Evolutionary conservation across 768 basidiomycete genomes (phyloP).

Genomic region (Coprinopsis sp.): DNA sequence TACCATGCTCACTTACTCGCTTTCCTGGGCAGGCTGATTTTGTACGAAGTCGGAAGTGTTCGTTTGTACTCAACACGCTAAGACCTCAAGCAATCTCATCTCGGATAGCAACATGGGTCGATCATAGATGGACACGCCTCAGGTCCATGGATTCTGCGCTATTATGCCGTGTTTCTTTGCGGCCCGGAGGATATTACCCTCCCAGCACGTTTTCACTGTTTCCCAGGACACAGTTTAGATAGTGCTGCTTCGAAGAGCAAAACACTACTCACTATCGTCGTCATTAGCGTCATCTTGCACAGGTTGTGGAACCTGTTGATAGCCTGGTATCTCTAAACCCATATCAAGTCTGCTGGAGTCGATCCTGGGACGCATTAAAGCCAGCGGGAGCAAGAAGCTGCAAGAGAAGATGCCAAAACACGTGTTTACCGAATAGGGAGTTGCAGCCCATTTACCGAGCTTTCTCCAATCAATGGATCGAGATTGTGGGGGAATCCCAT

Average conservation of each 20-base stretch:
- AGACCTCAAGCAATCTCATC: too few species aligned
- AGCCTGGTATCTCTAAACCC: background rate
- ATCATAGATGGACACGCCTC: too few species aligned
- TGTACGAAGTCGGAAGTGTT: too few species aligned
- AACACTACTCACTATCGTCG: background rate
- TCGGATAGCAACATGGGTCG: too few species aligned
- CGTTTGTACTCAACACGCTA: too few species aligned
- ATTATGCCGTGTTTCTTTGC: background rate
- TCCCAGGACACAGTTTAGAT: too few species aligned
- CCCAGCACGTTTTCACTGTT: too few species aligned
- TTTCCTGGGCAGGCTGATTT: too few species aligned
- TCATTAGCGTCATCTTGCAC: conserved; percentile 5
- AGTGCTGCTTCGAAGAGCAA: background rate
- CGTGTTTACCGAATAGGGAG: conserved; percentile 8
- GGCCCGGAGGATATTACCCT: background rate
- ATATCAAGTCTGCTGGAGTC: background rate
- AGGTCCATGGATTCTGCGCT: background rate
- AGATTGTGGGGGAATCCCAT: conserved; percentile 12
- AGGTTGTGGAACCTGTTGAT: background rate
- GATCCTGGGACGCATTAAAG: too few species aligned
- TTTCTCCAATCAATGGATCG: conserved; percentile 9
- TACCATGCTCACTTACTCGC: too few species aligned
- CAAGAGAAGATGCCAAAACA: conserved; percentile 6
- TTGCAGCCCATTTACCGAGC: conserved; percentile 7
- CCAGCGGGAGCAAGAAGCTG: conserved; percentile 3